Evolutionary conservation across 2,329 filamentous ascomycete genomes (phyloP), one percentile per base, ranked within the genome.

Genomic region (Raffaelea deltoideospora): DNA sequence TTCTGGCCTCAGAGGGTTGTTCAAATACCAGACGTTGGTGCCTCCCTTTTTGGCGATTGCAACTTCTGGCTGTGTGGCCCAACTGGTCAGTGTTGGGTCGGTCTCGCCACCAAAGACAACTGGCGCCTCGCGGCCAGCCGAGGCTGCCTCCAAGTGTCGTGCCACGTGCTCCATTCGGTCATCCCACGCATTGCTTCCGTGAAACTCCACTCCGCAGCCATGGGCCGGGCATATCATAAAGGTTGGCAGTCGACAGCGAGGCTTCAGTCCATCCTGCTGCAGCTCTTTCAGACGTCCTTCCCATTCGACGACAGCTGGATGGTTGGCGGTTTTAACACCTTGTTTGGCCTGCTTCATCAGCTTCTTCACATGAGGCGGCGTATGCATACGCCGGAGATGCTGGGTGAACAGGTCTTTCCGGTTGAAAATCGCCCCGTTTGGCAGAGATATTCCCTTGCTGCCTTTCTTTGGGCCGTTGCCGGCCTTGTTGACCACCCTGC

Each of bases 341-440:
- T 50, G 51, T 40, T 56, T 57, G 20, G 53, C 48, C 38, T 56
- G 41, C 36, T 46, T 47, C 29, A 42, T 21, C 10, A 45, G 51
- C 37, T 56, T 59, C 40, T 57, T 59, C 32, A 59, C 47, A 3
- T 55, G 43, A 37, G 65, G 54, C 0, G 71, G 68, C 0, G 70
- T 64, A 52, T 95, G 87, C 83, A 92, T 92, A 33, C 88, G 79
- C 6, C 83, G 72, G 3, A 88, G 67, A 51, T 95, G 88, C 50
- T 93, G 85, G 0, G 79, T 84, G 59, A 87, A 94, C 10, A 95
- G 71, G 50, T 95, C 87, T 53, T 92, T 93, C 49, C 87, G 79
- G 57, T 92, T 92, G 63, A 94, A 94, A 48, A 68, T 63, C 23
- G 60, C 58, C n/a, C 66, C 76, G 47, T 79, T 76, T 28, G 61